Evolutionary conservation across 768 basidiomycete genomes (phyloP), one percentile per base, ranked within the genome.

Genomic region (Mycena venus): DNA sequence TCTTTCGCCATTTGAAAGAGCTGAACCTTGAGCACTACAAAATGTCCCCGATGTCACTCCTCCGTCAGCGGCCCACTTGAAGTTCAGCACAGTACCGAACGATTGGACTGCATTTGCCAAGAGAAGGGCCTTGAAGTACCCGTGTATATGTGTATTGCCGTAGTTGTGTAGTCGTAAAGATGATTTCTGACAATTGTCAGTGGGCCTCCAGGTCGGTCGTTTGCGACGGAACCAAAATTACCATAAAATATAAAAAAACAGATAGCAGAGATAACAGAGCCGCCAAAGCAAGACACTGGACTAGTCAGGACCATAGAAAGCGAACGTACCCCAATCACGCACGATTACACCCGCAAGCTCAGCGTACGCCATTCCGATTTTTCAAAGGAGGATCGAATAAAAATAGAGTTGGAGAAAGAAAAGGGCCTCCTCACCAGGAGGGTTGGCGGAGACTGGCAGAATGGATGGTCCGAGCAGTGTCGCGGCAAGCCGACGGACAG

Each of bases 31-130:
- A 12, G 75, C 68, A 42, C 49, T 75, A 61, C 83, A 84, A 34
- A 79, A 72, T 15, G 55, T 9, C 8, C 79, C 79, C 15, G 56
- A 14, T 29, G 58, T 38, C 9, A 81, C 80, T 6, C 77, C 77
- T 25, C 78, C 74, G 23, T 72, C 70, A 4, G 75, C 74, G 34
- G 79, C 78, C 83, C 83, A 84, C 42, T 79, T 72, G 34, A 82
- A 77, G 68, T 78, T 79, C 58, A 84, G 74, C 11, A 79, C 73
- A 19, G 79, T 77, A 2, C 79, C 82, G 53, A 80, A 68, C 27
- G 78, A 59, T 56, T 84, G 81, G 62, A 83, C 14, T 31, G 79
- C 69, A 64, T 83, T 81, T 56, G 83, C 81, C 11, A 77, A 32
- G 12, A 84, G 75, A 15, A 84, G 80, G 23, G 78, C 80, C 17